Conservation (phyloP, 768 basidiomycete genomes). For the Omphalotus guepiniiformis region DNA sequence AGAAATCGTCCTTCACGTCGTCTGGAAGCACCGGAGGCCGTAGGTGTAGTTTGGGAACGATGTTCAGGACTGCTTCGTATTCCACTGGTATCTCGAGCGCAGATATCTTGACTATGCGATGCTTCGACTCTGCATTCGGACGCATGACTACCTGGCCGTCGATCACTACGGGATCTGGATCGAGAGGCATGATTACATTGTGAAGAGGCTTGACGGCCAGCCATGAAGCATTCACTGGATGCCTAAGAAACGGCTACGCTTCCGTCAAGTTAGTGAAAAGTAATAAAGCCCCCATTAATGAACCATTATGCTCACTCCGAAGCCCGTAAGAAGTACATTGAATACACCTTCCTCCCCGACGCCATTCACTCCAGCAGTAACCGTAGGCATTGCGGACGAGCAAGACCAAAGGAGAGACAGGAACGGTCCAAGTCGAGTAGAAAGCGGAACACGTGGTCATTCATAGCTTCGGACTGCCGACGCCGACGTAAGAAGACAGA, state of each 20-base stretch:
- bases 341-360: slow-evolving; percentile 30
- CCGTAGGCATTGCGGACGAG: slow-evolving; percentile 24
- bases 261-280: slow-evolving; percentile 17
- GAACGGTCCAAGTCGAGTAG: slow-evolving; percentile 10
- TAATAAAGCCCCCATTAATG: slow-evolving; percentile 12
- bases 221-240: slow-evolving; percentile 69
- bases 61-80: slow-evolving; percentile 52
- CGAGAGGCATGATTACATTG: slow-evolving; percentile 26
- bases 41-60: slow-evolving; percentile 56
- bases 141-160: slow-evolving; percentile 17
- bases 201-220: slow-evolving; percentile 61
- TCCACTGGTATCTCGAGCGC: slow-evolving; percentile 52
- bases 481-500: too few relatives aligned
- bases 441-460: too few relatives aligned
- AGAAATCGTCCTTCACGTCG: slow-evolving; percentile 23
- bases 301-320: slow-evolving; percentile 41
- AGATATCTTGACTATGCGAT: slow-evolving; percentile 55
- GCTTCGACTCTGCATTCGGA: slow-evolving; percentile 13
- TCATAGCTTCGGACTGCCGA: too few relatives aligned
- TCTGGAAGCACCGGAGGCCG: slow-evolving; percentile 49
- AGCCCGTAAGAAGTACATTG: slow-evolving; percentile 47
- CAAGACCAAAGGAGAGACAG: background rate
- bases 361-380: slow-evolving; percentile 19
- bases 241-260: slow-evolving; percentile 46
- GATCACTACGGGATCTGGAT: slow-evolving; percentile 14